Base-by-base conservation (phyloP, 257 asterid genomes). In the Solanum tacnaense region DNA sequence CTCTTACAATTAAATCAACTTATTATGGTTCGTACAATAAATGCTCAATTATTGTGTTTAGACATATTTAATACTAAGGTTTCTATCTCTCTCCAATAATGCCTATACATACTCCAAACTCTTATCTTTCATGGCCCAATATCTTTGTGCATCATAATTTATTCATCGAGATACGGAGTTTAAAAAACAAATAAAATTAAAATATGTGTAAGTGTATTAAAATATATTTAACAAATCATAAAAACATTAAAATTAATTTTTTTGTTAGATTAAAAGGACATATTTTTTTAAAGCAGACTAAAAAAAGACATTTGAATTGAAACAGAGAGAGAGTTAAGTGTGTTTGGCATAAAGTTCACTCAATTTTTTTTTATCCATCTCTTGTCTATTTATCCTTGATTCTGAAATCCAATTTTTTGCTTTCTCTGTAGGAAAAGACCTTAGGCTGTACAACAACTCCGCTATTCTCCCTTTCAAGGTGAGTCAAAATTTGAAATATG, bases 51-150 rank as follows among this genome's bases (percentile, higher is more conserved):
- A 35, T 35, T 35, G 31, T 74, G 18, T 35, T 74, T 76, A 76
- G 58, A 38, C 32, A 0, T 23, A 52, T 31, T 21, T 83, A 86
- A 76, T 76, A 29, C 79, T 62, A 75, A 35, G 34, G 72, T 58
- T 84, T 88, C 85, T 62, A 88, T 85, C 87, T 41, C 85, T 34
- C 73, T 83, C 74, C 73, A 86, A 65, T 76, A 38, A 76, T 76
- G 60, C 15, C 7, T 38, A 9, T 23, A n/a, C 34, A 7, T 76
- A 38, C 58, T 76, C 13, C 23, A 76, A 75, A 23, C 49, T 20
- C 27, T 74, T 23, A 21, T 75, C 20, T 5, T 36, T 11, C 52
- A 21, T 7, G 46, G 15, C 10, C 65, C 65, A 15, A 60, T 89
- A 84, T 67, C 21, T 27, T 68, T 2, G 1, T 65, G 29, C 16